Evolutionary conservation across 768 basidiomycete species (phyloP), one percentile per base, ranked within the genome.

Genomic region (Leccinum incarnatum): DNA sequence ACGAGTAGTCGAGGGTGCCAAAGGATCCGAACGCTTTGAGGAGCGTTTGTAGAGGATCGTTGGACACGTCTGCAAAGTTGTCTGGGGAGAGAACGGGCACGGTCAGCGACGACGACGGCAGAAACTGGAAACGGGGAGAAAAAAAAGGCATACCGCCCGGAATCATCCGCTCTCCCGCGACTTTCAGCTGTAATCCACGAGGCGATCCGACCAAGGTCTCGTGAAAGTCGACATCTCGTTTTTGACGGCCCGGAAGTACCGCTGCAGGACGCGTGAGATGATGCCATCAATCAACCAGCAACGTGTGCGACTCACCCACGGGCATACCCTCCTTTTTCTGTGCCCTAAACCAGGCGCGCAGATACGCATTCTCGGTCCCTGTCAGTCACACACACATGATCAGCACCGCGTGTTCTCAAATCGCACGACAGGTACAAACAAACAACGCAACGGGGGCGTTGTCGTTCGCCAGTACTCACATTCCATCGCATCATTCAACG

Each of bases 361-460:
- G 69, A 74, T 97, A 97, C 0, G 85, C 89, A 73, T 98, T 98
- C 75, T 98, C 95, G 0, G 93, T 95, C 95, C 95, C 91, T 82
- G 25, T 47, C 42, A 19, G 29, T 49, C 59, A 52, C 64, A 40
- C 10, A 57, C 62, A 37, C 12, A 36, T 23, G 19, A 46, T 60
- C 42, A 62, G 61, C 51, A 55, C 51, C 5, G 19, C 42, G 5
- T 17, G 19, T 45, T n/a, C 40, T 42, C 45, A 49, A 17, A 47
- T 19, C 48, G 37, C 2, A 51, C 45, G 49, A 45, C 15, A 23
- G 19, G 19, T 45, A 30, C 42, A 55, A 19, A 53, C 49, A 58
- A 49, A 58, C 50, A 50, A 36, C 40, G 49, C 25, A 34, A 62
- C 19, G 51, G 36, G 23, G n/a, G 15, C n/a, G n/a, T 40, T 40